These are phyloP conservation scores for Neopestalotiopsis clavispora DNA, from an alignment of 2,329 filamentous ascomycete genomes.

Conservation along the genomic window DNA sequence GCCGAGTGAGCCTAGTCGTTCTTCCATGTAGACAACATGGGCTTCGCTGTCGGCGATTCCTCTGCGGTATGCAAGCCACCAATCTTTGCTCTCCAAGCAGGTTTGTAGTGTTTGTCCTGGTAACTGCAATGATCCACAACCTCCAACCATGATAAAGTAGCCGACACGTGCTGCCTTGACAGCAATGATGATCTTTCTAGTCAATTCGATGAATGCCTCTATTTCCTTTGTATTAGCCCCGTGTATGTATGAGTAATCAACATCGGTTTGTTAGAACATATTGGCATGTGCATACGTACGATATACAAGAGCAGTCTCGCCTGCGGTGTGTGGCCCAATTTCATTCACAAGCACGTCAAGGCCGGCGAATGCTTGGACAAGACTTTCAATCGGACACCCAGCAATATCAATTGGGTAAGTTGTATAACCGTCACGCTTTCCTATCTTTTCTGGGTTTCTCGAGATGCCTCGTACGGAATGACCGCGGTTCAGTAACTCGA, in stretches of 20 bases:
- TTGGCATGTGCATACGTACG: neutral
- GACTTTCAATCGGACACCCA: neutral
- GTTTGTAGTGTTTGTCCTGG: neutral
- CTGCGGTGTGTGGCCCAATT: conserved; percentile 1
- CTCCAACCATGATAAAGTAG: conserved; percentile 18
- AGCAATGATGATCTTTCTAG: conserved; percentile 15
- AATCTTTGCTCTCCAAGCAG: conserved; percentile 10
- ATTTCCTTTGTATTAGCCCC: neutral
- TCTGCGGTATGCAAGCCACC: conserved; percentile 12
- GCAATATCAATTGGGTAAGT: neutral
- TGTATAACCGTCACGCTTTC: neutral
- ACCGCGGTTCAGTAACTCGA: conserved; percentile 4
- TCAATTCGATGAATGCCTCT: conserved; percentile 17
- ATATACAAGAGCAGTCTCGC: neutral
- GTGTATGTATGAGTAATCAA: neutral
- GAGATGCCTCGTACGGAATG: conserved; percentile 7
- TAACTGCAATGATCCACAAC: conserved; percentile 10
- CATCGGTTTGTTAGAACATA: neutral
- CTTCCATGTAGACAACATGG: conserved; percentile 18
- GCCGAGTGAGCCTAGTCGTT: conserved; percentile 14
- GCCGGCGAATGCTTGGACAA: neutral
- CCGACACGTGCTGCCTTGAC: conserved; percentile 5
- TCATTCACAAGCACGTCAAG: conserved; percentile 6
- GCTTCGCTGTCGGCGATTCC: conserved; percentile 19
- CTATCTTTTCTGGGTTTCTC: conserved; percentile 1